These are phyloP conservation scores for Thermoascus crustaceus DNA, from an alignment of 2,329 filamentous ascomycete species.

Conservation along the genomic window DNA sequence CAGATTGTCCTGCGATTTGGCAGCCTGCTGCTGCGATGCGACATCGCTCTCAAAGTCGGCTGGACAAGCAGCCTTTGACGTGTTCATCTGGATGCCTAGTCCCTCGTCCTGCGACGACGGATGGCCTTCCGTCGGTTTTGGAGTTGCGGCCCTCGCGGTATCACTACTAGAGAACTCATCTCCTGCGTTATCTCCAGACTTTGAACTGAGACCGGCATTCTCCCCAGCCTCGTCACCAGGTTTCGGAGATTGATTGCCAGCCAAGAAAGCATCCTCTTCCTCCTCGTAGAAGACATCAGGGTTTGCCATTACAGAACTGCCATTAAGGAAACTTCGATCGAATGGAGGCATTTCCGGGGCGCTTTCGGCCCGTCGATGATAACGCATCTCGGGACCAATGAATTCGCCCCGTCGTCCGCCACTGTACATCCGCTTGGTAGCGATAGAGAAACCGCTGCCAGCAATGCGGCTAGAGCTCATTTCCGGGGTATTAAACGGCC, in stretches of 20 bases:
- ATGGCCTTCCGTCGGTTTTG: no score
- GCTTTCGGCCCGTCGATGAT: constrained; percentile 43
- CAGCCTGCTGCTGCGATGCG: neutral
- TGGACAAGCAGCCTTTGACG: constrained; percentile 1
- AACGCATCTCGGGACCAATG: constrained; percentile 41
- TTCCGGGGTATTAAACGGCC: constrained; percentile 71
- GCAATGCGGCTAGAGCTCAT: constrained; percentile 26
- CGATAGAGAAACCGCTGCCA: constrained; percentile 31
- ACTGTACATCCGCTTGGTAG: constrained; percentile 41
- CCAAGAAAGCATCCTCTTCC: constrained; percentile 42
- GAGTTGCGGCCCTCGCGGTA: no score
- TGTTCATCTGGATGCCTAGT: constrained; percentile 21
- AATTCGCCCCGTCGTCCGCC: constrained; percentile 40
- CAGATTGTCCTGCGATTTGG: constrained; percentile 2
- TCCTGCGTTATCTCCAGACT: neutral
- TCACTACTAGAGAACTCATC: constrained; percentile 9
- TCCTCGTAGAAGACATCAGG: constrained; percentile 44
- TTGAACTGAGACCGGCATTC: constrained; percentile 4
- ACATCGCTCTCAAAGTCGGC: neutral
- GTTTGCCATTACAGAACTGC: constrained; percentile 31
- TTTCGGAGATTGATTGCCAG: constrained; percentile 24
- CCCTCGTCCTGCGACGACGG: constrained; percentile 13
- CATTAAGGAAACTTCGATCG: constrained; percentile 33
- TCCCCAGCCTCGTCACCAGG: constrained; percentile 10
- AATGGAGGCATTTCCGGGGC: constrained; percentile 43